Base-by-base conservation (phyloP, 257 asterid species). In the Lithospermum erythrorhizon region DNA sequence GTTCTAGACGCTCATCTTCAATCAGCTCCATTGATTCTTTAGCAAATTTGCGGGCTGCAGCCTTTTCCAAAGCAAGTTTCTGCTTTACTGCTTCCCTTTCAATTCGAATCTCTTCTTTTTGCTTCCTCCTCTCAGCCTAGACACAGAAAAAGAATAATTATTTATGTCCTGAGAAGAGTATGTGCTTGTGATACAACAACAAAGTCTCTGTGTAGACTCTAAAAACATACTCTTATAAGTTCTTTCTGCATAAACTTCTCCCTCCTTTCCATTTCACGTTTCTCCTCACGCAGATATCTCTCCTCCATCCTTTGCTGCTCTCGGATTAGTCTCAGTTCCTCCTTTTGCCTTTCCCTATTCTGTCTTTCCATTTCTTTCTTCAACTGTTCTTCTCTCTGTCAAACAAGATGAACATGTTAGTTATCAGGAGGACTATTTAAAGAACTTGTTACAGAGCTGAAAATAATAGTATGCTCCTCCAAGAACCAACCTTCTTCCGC, bases 1-100 rank as follows among this genome's bases (percentile, higher is more conserved):
- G 79, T 67, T 93, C 99, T 45, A 93, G 81, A 20, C 99, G 97
- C 71, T 93, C 99, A 70, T 93, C 99, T 79, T 93, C 99, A 63
- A 93, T 93, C 54, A 93, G 83, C 79, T 89, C 99, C 94, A 79
- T 67, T 53, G 96, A 89, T 75, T 89, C 99, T 71, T 87, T 93
- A 56, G 97, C 97, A 67, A 93, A 84, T 76, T 75, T 85, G 56
- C 95, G 89, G 32, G 95, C 93, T 54, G 95, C 76, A 41, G 99
- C 99, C 81, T 85, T 86, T 79, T 87, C 99, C 80, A 80, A 61
- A 37, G 97, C 94, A 75, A 87, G 91, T 75, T 82, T 93, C 73
- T 86, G 96, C 74, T 82, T 84, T 29, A 79, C 84, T 57, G 84
- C 87, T 69, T 93, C 99, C 79, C 67, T 89, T 82, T 86, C 99